Evolutionary conservation across 352 stramenopile species (phyloP).

Genomic region (Phytopythium montanum): DNA sequence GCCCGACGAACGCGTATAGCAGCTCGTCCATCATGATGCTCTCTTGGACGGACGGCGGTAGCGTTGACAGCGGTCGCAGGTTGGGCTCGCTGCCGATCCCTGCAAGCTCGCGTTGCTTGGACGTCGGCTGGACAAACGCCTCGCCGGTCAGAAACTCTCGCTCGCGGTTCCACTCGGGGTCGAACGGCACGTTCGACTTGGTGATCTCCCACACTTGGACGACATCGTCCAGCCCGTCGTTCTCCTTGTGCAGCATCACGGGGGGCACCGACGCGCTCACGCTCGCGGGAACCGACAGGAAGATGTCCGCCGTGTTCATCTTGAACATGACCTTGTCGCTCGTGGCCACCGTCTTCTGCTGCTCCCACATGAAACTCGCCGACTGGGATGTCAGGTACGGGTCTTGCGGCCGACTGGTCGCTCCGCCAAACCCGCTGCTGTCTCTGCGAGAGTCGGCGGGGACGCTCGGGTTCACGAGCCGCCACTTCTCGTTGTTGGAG

Average conservation of each 20-base stretch:
- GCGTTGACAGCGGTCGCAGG: constrained; percentile 61
- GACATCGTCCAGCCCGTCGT: constrained; percentile 42
- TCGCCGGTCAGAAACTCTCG: constrained; percentile 77
- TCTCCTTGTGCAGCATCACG: constrained; percentile 45
- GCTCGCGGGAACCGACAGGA: constrained; percentile 29
- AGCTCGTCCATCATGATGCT: constrained; percentile 82
- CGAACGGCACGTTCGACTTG: constrained; percentile 85
- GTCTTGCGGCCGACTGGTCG: constrained; percentile 14
- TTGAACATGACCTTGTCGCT: constrained; percentile 77
- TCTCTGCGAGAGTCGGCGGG: constrained; percentile 19
- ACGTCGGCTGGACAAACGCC: constrained; percentile 46
- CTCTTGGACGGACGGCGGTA: constrained; percentile 74
- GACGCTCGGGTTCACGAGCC: constrained; percentile 55
- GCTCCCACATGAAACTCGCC: constrained; percentile 41
- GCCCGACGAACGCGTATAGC: constrained; percentile 73
- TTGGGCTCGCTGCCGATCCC: constrained; percentile 27
- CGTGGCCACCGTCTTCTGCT: constrained; percentile 59
- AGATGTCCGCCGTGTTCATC: constrained; percentile 57
- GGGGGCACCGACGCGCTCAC: constrained; percentile 21
- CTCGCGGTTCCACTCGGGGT: constrained; percentile 82
- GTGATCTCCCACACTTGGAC: constrained; percentile 80
- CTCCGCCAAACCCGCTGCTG: background rate
- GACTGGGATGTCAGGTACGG: constrained; percentile 37
- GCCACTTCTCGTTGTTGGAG: constrained; percentile 78
- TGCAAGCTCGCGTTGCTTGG: constrained; percentile 39